A percentile compares a stretch with the other conserved stretches of the same genome.
Evolutionary conservation across 106 monocot species (phyloP).

Genomic region (Ottelia alismoides): DNA sequence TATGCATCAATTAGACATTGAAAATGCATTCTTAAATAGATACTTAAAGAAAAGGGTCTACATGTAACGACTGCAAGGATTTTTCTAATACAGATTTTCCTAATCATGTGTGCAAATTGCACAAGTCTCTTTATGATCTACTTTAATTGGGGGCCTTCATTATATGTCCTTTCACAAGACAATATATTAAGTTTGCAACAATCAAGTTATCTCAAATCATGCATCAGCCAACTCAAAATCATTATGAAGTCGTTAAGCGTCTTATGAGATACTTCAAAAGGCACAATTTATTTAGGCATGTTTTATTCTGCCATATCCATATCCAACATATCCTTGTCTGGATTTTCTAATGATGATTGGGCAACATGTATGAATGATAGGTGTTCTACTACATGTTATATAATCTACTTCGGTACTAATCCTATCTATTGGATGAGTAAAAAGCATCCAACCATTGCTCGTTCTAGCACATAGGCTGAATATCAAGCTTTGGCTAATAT

Average conservation of each 20-base stretch:
- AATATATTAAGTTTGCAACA: not conserved
- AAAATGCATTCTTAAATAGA: not conserved
- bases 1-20: not conserved
- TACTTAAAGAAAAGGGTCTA: not conserved
- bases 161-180: not conserved
- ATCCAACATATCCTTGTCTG: not conserved
- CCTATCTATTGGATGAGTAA: too few relatives aligned
- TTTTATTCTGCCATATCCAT: not conserved
- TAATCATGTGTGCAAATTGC: not conserved
- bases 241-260: not conserved
- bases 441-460: too few relatives aligned
- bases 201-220: not conserved
- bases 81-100: not conserved
- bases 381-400: not conserved
- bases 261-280: not conserved
- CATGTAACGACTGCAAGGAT: not conserved
- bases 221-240: not conserved
- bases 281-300: too few relatives aligned
- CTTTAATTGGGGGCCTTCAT: not conserved
- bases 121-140: not conserved
- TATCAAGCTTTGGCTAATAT: not conserved
- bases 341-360: not conserved
- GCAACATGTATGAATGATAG: not conserved
- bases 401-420: not conserved
- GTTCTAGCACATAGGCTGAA: not conserved